Conservation (phyloP, 176 grass and related monocot genomes). For the Puccinellia tenuiflora region DNA sequence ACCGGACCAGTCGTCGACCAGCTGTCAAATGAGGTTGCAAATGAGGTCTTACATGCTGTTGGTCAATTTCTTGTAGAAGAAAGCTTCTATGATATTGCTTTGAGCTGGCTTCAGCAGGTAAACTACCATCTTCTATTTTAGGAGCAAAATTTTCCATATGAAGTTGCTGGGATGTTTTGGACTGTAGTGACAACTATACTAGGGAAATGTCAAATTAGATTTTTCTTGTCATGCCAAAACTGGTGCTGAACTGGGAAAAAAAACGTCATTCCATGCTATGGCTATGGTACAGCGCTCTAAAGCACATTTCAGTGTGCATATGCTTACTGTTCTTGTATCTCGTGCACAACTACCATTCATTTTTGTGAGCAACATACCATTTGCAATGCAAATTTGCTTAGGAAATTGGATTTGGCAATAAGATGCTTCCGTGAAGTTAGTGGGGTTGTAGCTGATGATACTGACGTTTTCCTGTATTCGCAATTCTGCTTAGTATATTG, state of each 20-base stretch:
- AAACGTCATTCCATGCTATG: background rate
- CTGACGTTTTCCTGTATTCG: background rate
- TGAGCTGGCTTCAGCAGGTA: slow-evolving; percentile 97
- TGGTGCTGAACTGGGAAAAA: background rate
- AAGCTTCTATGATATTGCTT: slow-evolving; percentile 83
- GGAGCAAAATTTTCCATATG: background rate
- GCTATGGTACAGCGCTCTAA: background rate
- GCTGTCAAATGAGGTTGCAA: slow-evolving; percentile 73
- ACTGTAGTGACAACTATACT: background rate
- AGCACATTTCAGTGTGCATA: background rate
- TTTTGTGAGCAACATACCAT: background rate
- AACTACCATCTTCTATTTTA: slow-evolving; percentile 23
- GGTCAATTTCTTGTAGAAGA: slow-evolving; percentile 87
- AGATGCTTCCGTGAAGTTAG: background rate
- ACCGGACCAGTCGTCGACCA: slow-evolving; percentile 82
- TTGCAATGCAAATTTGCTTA: background rate
- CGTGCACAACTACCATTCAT: background rate
- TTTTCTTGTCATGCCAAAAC: background rate
- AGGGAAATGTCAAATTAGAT: background rate
- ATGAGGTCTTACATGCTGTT: slow-evolving; percentile 74
- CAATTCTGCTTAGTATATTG: slow-evolving; percentile 3
- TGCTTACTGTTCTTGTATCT: background rate
- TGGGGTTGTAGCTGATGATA: background rate
- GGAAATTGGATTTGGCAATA: background rate
- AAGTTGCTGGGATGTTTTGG: background rate